Percentiles rank a stretch among this genome's conserved stretches.
Conservation (phyloP, 179 eudicot species). For the Spinacia oleracea region DNA sequence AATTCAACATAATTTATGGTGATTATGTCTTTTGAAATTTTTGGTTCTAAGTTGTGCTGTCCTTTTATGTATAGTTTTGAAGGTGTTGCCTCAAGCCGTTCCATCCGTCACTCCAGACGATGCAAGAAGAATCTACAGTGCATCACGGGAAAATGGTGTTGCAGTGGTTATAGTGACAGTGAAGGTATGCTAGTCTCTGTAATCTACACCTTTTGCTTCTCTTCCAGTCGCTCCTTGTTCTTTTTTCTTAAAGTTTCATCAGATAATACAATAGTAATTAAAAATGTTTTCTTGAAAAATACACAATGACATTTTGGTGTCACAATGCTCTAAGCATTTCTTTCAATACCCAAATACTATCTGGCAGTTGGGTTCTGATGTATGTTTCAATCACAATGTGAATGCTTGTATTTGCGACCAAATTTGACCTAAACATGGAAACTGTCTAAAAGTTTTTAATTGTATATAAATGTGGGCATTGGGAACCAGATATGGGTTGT, state of each 20-base stretch:
- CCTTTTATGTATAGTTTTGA: conserved; percentile 32
- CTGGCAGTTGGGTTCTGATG: neutral
- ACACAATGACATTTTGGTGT: neutral
- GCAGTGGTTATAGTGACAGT: conserved; percentile 47
- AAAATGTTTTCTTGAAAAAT: neutral
- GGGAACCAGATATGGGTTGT: neutral
- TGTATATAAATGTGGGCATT: neutral
- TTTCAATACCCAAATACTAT: neutral
- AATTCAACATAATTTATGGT: neutral
- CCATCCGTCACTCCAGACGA: conserved; percentile 47
- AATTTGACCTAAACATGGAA: neutral
- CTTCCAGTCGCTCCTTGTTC: neutral
- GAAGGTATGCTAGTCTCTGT: conserved; percentile 30
- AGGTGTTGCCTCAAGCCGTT: conserved; percentile 41
- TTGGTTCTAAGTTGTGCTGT: conserved; percentile 12
- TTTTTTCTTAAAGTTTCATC: neutral
- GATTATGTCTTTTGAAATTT: neutral
- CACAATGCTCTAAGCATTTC: neutral
- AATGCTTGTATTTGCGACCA: neutral
- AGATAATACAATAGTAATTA: neutral
- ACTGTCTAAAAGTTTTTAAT: neutral
- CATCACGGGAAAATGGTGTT: conserved; percentile 35
- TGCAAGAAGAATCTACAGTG: conserved; percentile 38
- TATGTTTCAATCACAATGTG: neutral
- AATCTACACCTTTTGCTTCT: neutral